phyloP scores from a whole-genome alignment of 202 grass and related monocot species.

The Bolboschoenoplectus hybrid region DNA sequence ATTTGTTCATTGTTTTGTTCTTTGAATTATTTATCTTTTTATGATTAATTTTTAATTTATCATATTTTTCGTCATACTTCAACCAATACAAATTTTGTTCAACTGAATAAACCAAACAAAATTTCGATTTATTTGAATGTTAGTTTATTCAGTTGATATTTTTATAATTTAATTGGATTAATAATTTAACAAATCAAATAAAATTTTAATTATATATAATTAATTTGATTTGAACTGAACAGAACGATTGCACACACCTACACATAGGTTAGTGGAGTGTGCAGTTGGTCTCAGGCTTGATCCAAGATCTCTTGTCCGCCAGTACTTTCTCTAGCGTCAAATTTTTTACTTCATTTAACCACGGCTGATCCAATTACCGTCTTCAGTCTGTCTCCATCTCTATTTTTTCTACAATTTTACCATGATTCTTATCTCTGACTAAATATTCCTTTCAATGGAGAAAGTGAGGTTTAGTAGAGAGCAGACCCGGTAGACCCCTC shows the following conservation, averaged over 20 bases:
- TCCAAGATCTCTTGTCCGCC: slow-evolving; percentile 25
- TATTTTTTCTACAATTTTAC: slow-evolving; percentile 32
- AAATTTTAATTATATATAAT: no score
- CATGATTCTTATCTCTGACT: slow-evolving; percentile 21
- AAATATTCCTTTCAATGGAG: not conserved
- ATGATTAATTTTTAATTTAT: no score
- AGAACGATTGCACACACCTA: not conserved
- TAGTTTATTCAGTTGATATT: no score
- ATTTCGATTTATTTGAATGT: no score
- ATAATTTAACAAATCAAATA: no score
- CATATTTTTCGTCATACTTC: no score
- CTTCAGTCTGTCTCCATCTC: not conserved
- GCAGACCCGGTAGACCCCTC: not conserved
- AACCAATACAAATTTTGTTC: no score
- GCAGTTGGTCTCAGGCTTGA: slow-evolving; percentile 32
- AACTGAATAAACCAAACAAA: no score
- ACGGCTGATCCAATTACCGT: not conserved
- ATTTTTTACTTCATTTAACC: slow-evolving; percentile 25
- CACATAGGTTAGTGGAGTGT: slow-evolving; percentile 32
- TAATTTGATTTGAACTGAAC: no score
- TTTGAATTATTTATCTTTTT: no score
- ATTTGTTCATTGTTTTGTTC: no score
- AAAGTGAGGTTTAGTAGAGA: slow-evolving; percentile 18
- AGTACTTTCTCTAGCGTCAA: slow-evolving; percentile 9
- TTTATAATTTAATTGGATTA: no score